Base-by-base conservation (phyloP, 306 rosid genomes). In the Luffa acutangula region DNA sequence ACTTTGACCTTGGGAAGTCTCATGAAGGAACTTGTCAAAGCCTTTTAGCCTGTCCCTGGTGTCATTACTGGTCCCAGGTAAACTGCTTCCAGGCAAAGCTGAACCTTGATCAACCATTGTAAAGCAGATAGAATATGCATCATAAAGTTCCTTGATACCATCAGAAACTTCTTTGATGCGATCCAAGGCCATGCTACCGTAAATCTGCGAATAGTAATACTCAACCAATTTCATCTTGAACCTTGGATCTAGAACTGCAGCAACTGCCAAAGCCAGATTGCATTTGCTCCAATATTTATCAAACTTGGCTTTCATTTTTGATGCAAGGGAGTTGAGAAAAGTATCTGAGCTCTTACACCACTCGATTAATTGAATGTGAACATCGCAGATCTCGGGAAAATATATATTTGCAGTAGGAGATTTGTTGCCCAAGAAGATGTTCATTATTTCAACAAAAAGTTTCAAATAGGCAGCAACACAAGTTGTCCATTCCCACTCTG, bases 211-310 rank as follows among this genome's bases (percentile, higher is more conserved):
- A 79, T 95, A 95, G 88, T 95, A 95, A 78, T 95, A 95, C 82
- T 95, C 99, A 45, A 95, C 94, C 86, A 95, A 83, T 89, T 91
- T 95, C 92, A 93, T 90, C 87, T 93, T 93, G 83, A 93, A 95
- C 60, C 97, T 89, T 25, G 99, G 99, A 85, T 95, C 99, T 88
- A 95, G 83, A 65, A 95, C 87, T 18, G 92, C 97, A 31, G 96
- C 99, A 33, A 95, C 84, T 34, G 99, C 97, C 88, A 95, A 83
- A 84, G 94, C 82, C 82, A 85, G 81, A 78, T 96, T 90, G 86
- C 99, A 95, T 84, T 91, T 95, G 89, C 88, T 87, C 99, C 99
- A 95, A 81, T 95, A 95, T 84, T 87, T 88, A 81, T 95, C 99
- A 69, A 93, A 95, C 83, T 84, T 90, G 33, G 89, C 85, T 83